phyloP scores from a whole-genome alignment of 352 stramenopile species.

The Phytophthora pinifolia region DNA sequence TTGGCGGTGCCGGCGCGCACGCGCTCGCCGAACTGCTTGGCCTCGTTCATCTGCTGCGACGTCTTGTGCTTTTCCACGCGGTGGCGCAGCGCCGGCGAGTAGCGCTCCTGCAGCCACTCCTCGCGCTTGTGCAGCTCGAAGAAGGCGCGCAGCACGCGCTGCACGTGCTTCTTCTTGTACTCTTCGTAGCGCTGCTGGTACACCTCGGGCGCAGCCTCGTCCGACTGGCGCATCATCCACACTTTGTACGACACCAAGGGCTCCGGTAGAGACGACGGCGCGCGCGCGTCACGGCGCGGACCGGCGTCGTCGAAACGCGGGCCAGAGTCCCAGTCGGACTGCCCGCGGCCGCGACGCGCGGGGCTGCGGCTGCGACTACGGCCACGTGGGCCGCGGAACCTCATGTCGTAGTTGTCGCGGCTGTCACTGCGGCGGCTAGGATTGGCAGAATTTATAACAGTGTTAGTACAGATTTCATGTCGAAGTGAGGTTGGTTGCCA shows the following conservation, averaged over 20 bases:
- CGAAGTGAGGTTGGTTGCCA: no score
- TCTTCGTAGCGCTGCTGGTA: constrained; percentile 88
- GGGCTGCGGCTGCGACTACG: constrained; percentile 40
- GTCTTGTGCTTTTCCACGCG: constrained; percentile 67
- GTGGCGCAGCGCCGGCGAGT: constrained; percentile 74
- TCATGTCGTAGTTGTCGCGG: constrained; percentile 35
- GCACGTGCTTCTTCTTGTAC: constrained; percentile 89
- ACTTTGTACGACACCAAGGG: constrained; percentile 85
- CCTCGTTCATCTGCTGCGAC: constrained; percentile 67
- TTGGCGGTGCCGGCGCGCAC: constrained; percentile 48
- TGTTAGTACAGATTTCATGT: neutral
- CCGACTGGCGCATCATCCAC: constrained; percentile 88
- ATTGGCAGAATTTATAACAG: neutral
- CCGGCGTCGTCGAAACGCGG: constrained; percentile 27
- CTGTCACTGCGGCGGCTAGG: constrained; percentile 30
- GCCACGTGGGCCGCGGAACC: constrained; percentile 30
- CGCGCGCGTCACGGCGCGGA: constrained; percentile 29
- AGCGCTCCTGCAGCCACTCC: constrained; percentile 87
- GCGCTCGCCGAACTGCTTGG: constrained; percentile 74
- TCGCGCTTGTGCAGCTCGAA: constrained; percentile 85
- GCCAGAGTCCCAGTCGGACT: constrained; percentile 25
- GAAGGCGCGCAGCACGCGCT: constrained; percentile 78
- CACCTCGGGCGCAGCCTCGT: constrained; percentile 76
- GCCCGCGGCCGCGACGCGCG: constrained; percentile 8
- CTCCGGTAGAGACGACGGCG: constrained; percentile 51